Evolutionary conservation across 140 eudicot genomes (phyloP), one percentile per base, ranked within the genome.

Genomic region (Anethum foeniculum): DNA sequence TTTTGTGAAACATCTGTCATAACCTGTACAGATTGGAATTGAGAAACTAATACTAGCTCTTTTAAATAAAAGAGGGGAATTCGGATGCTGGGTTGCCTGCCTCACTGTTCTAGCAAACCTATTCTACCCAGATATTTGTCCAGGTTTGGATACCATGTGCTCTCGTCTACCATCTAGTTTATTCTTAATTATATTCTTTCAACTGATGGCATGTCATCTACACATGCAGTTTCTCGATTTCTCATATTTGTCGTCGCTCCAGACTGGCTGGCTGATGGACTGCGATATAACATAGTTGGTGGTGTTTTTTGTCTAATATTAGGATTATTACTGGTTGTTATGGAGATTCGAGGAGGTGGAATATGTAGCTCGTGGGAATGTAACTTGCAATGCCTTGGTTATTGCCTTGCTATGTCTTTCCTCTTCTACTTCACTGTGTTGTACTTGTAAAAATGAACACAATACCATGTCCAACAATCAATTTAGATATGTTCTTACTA

Each of bases 51-150:
- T 23, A 67, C 27, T 19, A n/a, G 68, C 30, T 64, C 23, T 60
- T 69, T 58, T 14, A 7, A 80, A 32, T 68, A 64, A 71, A 79
- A 84, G 87, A 21, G 87, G 87, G 15, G 51, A 80, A 81, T 80
- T 84, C 21, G 87, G 87, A 25, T 51, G 75, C 46, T 84, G 87
- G 87, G 84, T 80, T 75, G 87, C 84, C 38, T 64, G 69, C 69
- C 74, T 84, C 49, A 71, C 84, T 10, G 69, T 84, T 84, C 75
- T 83, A 10, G 81, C 65, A 16, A 80, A 80, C 69, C 79, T 80
- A 48, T 60, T 69, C 68, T 84, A 80, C 46, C 84, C 84, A 36
- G n/a, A 14, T 14, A 46, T n/a, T 4, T 62, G 68, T 84, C 81
- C 84, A 75, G 81, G 87, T 80, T 38, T 34, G 83, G 13, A 25